Percentiles rank a stretch among this genome's conserved stretches.
phyloP scores from a whole-genome alignment of 2,329 filamentous ascomycete species.

The Colletotrichum sp. region DNA sequence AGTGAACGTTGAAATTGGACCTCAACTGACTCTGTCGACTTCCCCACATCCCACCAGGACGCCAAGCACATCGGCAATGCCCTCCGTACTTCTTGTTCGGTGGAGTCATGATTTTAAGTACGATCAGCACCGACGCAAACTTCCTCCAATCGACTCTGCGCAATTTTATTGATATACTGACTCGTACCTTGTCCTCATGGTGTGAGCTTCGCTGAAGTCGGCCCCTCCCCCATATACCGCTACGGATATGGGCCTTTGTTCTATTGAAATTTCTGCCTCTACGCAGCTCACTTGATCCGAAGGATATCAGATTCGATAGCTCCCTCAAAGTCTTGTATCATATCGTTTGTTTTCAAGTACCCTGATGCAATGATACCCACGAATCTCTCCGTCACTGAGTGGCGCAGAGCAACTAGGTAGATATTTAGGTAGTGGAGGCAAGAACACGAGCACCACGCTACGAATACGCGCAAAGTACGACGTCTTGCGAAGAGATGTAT shows the following conservation, averaged over 20 bases:
- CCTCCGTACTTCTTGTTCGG: neutral
- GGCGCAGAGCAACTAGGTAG: neutral
- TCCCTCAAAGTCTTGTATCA: too few species aligned
- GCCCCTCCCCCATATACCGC: neutral
- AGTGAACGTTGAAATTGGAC: neutral
- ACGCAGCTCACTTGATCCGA: neutral
- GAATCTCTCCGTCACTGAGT: too few species aligned
- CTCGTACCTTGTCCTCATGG: neutral
- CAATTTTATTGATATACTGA: fast-evolving
- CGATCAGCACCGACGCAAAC: neutral
- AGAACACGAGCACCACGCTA: neutral
- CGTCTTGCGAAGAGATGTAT: fast-evolving
- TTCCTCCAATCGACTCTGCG: neutral
- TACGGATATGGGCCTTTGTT: neutral
- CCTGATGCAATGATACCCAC: too few species aligned
- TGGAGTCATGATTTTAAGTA: neutral
- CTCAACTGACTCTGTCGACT: neutral
- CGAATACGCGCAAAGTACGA: neutral
- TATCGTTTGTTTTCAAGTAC: too few species aligned
- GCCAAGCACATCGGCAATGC: neutral
- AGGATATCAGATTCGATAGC: too few species aligned
- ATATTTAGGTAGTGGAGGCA: too few species aligned
- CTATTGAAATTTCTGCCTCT: neutral
- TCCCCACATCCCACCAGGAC: neutral
- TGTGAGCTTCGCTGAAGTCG: neutral